A percentile compares a stretch with the other conserved stretches of the same genome.
Evolutionary conservation across 176 grass and related monocot genomes (phyloP).

Genomic region (Hordeum marinum): DNA sequence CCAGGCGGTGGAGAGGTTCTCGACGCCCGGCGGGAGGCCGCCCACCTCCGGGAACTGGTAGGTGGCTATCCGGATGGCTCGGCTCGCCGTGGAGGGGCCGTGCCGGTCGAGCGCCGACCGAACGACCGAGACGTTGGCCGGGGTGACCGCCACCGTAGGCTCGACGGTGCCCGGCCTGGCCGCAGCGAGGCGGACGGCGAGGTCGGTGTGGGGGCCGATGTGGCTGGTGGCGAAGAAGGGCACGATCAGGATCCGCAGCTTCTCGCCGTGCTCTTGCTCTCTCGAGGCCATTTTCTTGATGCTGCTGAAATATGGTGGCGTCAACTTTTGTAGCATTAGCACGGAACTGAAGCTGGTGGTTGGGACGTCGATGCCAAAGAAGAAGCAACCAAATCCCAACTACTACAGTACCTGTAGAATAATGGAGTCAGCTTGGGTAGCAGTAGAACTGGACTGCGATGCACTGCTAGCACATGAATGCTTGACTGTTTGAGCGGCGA

Average conservation of each 20-base stretch:
- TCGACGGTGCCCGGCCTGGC: conserved; percentile 4
- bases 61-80: neutral
- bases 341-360: neutral
- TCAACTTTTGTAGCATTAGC: neutral
- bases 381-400: neutral
- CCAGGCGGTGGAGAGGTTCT: neutral
- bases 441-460: neutral
- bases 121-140: neutral
- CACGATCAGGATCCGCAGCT: conserved; percentile 7
- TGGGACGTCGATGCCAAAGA: neutral
- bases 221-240: conserved; percentile 41
- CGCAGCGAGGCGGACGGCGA: conserved; percentile 19
- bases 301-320: neutral
- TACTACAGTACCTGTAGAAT: neutral
- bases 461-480: neutral
- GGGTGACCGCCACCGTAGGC: conserved; percentile 24
- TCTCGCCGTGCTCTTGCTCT: neutral
- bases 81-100: neutral
- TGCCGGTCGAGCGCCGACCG: neutral
- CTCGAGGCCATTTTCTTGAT: neutral
- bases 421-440: neutral
- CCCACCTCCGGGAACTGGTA: neutral
- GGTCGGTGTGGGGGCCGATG: conserved; percentile 16
- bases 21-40: neutral
- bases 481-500: too few species aligned